Evolutionary conservation across 2,329 filamentous ascomycete genomes (phyloP), one percentile per base, ranked within the genome.

Genomic region (Aspergillus versicolor): DNA sequence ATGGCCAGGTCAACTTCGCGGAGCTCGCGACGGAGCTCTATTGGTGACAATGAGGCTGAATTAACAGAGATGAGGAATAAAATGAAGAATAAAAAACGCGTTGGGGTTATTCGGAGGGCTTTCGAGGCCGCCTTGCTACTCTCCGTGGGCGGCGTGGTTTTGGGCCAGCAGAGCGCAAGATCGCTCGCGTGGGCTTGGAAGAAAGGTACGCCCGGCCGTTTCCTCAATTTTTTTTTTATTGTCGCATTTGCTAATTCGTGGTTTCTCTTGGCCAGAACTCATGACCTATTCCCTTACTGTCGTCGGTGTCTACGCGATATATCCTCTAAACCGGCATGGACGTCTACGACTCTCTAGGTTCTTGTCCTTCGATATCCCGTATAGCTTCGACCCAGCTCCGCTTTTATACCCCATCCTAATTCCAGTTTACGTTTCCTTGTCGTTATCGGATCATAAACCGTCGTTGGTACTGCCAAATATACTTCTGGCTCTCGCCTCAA

Each of bases 341-440:
- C 69, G 66, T 50, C 52, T 64, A 21, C 64, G 63, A 52, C 61
- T 69, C 37, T 71, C 70, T 34, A 65, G 73, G 50, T 65, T 75
- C 49, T 75, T 70, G 62, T 78, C 79, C 48, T 83, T 87, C 65
- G 80, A 81, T 41, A 78, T 96, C 38, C 91, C 92, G 0, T 77
- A 85, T 4, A 82, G 84, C n/a, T 96, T 97, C 73, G 93, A 97
- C 68, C 92, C 92, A 3, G 93, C 93, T 6, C 91, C 92, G 11
- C 81, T 96, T n/a, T 75, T 97, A 56, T 97, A 97, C 70, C 93
- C 93, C 17, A 83, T 88, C 5, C 75, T 87, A 2, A 81, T 96
- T 30, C 91, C 92, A 1, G 75, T 92, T 15, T 81, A 92, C 45
- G 88, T 94, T 27, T 87, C 92, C 1, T 78, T 94, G 4, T 87